Base-by-base conservation (phyloP, 306 rosid genomes). In the Begonia loranthoides region DNA sequence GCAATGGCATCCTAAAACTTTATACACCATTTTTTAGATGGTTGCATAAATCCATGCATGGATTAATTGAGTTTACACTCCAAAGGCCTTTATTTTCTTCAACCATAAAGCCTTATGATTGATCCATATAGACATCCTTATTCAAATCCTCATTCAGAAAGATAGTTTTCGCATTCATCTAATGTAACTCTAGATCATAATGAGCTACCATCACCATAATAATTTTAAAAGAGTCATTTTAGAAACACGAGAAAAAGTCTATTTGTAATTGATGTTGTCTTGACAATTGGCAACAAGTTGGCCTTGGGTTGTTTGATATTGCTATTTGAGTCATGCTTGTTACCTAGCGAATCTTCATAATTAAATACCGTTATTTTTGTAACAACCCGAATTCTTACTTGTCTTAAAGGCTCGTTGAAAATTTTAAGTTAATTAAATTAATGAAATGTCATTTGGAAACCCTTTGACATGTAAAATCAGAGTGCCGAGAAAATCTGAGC, bases 211-310 rank as follows among this genome's bases (percentile, higher is more conserved):
- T 9, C 2, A 10, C 4, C 14, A 52, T 12, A 2, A 13, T 34
- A 13, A 24, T 28, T 24, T 2, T 52, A 10, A 34, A 36, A 34
- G 45, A 53, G 46, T 54, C 46, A 10, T 54, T 10, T 10, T 38
- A n/a, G n/a, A n/a, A n/a, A n/a, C n/a, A n/a, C n/a, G n/a, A 14
- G 47, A 54, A 38, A 40, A 11, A n/a, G 7, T 22, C 38, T 39
- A n/a, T 38, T 38, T 54, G 17, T 54, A 54, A 36, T 39, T 24
- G 1, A 54, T 15, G 58, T 17, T 47, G 15, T 54, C 47, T 41
- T 54, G n/a, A n/a, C n/a, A n/a, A n/a, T n/a, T n/a, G n/a, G n/a
- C n/a, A n/a, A n/a, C n/a, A n/a, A n/a, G n/a, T n/a, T n/a, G n/a
- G n/a, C n/a, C n/a, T n/a, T n/a, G n/a, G n/a, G n/a, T n/a, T n/a